These are phyloP conservation scores for Eucalyptus tenuipes DNA, from an alignment of 345 rosid genomes.

Conservation along the genomic window DNA sequence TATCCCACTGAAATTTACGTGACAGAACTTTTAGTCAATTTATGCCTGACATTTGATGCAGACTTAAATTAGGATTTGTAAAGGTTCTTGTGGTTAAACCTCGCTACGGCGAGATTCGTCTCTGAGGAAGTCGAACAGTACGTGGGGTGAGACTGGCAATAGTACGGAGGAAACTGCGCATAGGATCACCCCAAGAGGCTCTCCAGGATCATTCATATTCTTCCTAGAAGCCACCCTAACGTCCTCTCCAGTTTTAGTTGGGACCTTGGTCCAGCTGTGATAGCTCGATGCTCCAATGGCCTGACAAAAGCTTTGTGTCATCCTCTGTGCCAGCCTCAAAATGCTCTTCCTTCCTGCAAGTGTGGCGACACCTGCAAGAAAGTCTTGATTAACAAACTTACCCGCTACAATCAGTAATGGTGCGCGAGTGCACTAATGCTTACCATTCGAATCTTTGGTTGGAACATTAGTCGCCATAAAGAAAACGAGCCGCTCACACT, in stretches of 20 bases:
- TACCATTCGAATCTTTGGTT: constrained; percentile 91
- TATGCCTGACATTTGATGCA: background rate
- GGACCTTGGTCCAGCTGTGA: constrained; percentile 75
- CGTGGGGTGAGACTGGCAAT: constrained; percentile 65
- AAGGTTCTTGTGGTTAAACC: constrained; percentile 21
- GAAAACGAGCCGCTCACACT: constrained; percentile 89
- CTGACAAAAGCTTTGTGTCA: constrained; percentile 73
- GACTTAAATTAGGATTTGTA: background rate
- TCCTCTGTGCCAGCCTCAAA: constrained; percentile 77
- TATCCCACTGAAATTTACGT: constrained; percentile 66
- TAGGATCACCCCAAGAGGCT: constrained; percentile 79
- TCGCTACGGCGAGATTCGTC: constrained; percentile 73
- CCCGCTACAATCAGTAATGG: background rate
- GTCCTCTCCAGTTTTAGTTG: constrained; percentile 89
- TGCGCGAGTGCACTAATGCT: background rate
- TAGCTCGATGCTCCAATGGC: constrained; percentile 96
- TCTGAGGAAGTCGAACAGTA: constrained; percentile 77
- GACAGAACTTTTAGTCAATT: background rate
- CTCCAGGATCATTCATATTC: constrained; percentile 87
- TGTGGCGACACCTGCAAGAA: constrained; percentile 61
- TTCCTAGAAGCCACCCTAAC: constrained; percentile 83
- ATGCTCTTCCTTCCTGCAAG: constrained; percentile 96
- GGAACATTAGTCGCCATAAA: constrained; percentile 99
- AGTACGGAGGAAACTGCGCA: constrained; percentile 86
- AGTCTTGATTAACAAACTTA: background rate